Percentiles rank a stretch among this genome's conserved stretches.
Evolutionary conservation across 2,329 filamentous ascomycete species (phyloP).

Genomic region (Cercospora brassicicola): DNA sequence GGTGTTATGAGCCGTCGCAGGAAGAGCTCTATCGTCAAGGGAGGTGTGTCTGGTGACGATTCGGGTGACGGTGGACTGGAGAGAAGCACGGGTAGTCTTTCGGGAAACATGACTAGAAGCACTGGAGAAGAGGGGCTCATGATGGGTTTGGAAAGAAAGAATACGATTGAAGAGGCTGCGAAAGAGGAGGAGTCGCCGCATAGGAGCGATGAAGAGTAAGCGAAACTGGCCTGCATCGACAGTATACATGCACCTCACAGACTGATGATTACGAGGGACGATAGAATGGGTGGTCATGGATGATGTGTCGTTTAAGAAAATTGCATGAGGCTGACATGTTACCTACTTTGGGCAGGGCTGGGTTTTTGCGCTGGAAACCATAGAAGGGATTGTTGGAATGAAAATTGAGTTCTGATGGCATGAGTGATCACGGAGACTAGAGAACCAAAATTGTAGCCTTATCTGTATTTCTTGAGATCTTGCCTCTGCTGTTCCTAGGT

Average conservation of each 20-base stretch:
- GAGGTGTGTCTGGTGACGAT: constrained; percentile 14
- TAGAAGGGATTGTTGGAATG: neutral
- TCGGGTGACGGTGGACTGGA: constrained; percentile 24
- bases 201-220: constrained; percentile 10
- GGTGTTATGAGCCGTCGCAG: constrained; percentile 60
- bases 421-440: neutral
- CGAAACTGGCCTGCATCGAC: neutral
- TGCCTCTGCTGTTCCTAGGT: neutral
- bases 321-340: neutral
- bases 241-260: neutral
- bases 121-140: constrained; percentile 17
- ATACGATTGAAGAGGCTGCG: constrained; percentile 24
- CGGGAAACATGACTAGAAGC: constrained; percentile 15
- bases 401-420: neutral
- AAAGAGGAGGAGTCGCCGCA: constrained; percentile 25
- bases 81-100: constrained; percentile 25
- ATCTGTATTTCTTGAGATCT: neutral
- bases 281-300: neutral
- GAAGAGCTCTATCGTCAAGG: constrained; percentile 28
- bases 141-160: constrained; percentile 20
- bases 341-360: neutral
- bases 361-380: neutral
- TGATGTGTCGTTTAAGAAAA: neutral
- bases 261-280: neutral
- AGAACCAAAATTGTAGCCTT: neutral